Conservation (phyloP, 768 basidiomycete genomes). For the Clathrus columnatus region DNA sequence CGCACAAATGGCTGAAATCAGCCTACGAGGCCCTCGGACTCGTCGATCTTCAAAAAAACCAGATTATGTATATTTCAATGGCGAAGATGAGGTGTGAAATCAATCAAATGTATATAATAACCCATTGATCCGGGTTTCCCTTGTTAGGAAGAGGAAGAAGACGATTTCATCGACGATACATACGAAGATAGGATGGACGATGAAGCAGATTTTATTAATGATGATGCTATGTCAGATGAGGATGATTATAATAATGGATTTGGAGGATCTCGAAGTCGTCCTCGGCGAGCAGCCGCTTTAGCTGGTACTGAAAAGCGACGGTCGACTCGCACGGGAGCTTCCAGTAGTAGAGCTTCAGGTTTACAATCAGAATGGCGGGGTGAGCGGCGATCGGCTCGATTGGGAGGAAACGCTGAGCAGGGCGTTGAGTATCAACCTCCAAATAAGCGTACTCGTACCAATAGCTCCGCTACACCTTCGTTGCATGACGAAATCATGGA, state of each 20-base stretch:
- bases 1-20: constrained; percentile 56
- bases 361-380: constrained; percentile 58
- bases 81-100: constrained; percentile 50
- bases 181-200: constrained; percentile 36
- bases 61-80: constrained; percentile 73
- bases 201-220: constrained; percentile 51
- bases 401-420: constrained; percentile 47
- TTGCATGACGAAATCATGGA: constrained; percentile 22
- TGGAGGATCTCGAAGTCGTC: constrained; percentile 28
- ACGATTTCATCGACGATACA: constrained; percentile 45
- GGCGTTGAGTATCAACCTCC: constrained; percentile 41
- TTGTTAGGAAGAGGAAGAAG: constrained; percentile 47
- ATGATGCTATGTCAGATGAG: constrained; percentile 25
- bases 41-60: constrained; percentile 62
- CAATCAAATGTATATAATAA: constrained; percentile 13
- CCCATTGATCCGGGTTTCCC: constrained; percentile 15
- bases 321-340: constrained; percentile 36
- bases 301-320: constrained; percentile 26
- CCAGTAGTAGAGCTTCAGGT: constrained; percentile 37
- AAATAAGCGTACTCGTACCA: constrained; percentile 65
- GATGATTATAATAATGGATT: constrained; percentile 25
- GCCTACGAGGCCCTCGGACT: constrained; percentile 72
- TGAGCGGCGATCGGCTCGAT: constrained; percentile 61
- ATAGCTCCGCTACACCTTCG: constrained; percentile 31
- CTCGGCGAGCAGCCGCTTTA: constrained; percentile 9